These are phyloP conservation scores for Amphirosellinia nigrospora DNA, from an alignment of 495 filamentous ascomycete genomes.

Conservation along the genomic window DNA sequence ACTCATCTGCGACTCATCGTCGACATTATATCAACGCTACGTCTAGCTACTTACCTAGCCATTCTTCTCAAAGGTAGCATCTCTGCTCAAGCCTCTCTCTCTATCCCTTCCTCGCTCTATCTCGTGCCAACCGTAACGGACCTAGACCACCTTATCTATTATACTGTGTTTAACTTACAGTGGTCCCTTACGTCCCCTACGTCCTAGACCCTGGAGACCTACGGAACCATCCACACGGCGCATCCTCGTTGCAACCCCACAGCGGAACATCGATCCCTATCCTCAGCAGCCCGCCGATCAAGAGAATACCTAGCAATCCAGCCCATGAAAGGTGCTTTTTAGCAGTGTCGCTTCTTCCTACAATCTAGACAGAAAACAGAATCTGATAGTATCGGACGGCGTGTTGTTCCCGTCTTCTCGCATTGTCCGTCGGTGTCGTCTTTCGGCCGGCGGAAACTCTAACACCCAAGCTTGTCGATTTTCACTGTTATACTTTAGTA, in stretches of 20 bases:
- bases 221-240: constrained; percentile 28
- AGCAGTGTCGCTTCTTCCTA: not conserved
- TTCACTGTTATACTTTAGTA: not conserved
- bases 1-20: not conserved
- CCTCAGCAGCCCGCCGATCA: constrained; percentile 7
- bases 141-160: not conserved
- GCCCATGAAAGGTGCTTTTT: not conserved
- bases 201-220: constrained; percentile 30
- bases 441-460: not conserved
- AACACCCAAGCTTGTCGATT: not conserved
- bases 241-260: constrained; percentile 25
- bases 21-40: not conserved
- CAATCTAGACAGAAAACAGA: not conserved
- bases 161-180: not conserved
- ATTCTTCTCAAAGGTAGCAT: not conserved
- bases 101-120: too few species aligned
- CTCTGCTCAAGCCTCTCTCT: not conserved
- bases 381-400: not conserved
- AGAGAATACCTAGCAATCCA: not conserved
- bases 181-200: constrained; percentile 15
- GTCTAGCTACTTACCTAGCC: not conserved
- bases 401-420: not conserved
- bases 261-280: constrained; percentile 1
- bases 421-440: not conserved
- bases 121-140: not conserved